Evolutionary conservation across 106 monocot species (phyloP), one percentile per base, ranked within the genome.

Genomic region (Allium cepa): DNA sequence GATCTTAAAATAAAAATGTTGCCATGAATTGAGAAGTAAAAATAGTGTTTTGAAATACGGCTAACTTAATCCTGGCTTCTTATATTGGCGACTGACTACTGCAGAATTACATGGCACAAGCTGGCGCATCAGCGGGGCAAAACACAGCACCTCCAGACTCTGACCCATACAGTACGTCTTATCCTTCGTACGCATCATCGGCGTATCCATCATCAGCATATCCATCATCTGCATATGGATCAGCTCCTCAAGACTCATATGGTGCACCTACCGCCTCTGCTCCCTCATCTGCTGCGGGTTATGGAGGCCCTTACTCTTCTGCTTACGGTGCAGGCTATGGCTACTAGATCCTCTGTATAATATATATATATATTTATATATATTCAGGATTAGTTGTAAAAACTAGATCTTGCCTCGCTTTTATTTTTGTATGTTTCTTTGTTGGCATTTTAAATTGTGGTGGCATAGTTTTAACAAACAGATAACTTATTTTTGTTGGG

Each of bases 61-160:
- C 17, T 7, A 46, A 10, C 13, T 16, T 7, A 18, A 64, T 6
- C n/a, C 9, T 48, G 2, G 47, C 13, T 49, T 8, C 11, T 27
- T 51, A 26, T 15, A 18, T 59, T 7, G 22, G 22, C 49, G 26
- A 7, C 46, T 67, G 36, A 51, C 26, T 11, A 22, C 26, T 67
- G 67, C 67, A 67, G 67, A 67, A 67, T 53, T 67, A 51, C 67
- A 67, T 67, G 67, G 67, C 67, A 12, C 51, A 67, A 52, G 67
- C 67, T 3, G 52, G 52, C 53, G 67, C 67, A 50, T 52, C 67
- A 53, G 8, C 67, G 13, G 51, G 53, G 67, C 26, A 14, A 8
- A 3, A 17, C 50, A 52, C 67, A 26, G 26, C 67, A 1, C 52
- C 26, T 13, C 51, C 16, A 2, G 67, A 53, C 52, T 13, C 50